Evolutionary conservation across 352 stramenopile species (phyloP), one percentile per base, ranked within the genome.

Genomic region (Pythium phragmitis): DNA sequence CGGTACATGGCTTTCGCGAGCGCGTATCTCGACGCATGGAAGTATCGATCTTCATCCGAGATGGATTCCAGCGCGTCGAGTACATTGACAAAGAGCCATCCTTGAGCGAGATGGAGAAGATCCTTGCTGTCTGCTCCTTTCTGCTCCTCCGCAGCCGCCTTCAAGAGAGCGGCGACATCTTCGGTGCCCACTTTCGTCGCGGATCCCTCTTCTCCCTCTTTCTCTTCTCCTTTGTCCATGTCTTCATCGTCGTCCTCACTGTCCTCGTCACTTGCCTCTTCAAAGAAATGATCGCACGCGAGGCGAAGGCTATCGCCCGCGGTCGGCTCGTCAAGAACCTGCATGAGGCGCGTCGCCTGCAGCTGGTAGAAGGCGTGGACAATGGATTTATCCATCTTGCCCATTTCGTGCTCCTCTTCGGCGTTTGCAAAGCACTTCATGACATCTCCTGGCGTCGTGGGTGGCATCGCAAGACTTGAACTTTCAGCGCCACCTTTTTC

Each of bases 331-430:
- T 50, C 60, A 1, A 79, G 65, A 45, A 82, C 66, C n/a, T 91
- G 56, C 34, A 84, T 68, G 42, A 89, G 76, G 9, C 83, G 74
- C 69, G 87, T 77, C 0, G 79, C 74, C 57, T 92, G 83, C 8
- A 92, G 61, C 7, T 79, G 78, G 60, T 92, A 90, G 68, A 92
- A 92, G 0, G 82, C 85, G 52, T 94, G 85, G 8, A 91, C 77
- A 14, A 94, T 78, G 21, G 79, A 79, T 56, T 90, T 75, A 33
- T 90, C 80, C 68, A 84, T 77, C 42, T 89, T 82, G 7, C 80
- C 82, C 16, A 88, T 65, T 63, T 80, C 72, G 34, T 80, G 82
- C 33, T 73, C 69, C 39, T 73, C 69, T 43, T 94, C 83, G 0
- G 85, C 85, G 30, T 66, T 77, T 3, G 70, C 62, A 64, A 91